Base-by-base conservation (phyloP, 306 rosid species). In the Mucuna pruriens region DNA sequence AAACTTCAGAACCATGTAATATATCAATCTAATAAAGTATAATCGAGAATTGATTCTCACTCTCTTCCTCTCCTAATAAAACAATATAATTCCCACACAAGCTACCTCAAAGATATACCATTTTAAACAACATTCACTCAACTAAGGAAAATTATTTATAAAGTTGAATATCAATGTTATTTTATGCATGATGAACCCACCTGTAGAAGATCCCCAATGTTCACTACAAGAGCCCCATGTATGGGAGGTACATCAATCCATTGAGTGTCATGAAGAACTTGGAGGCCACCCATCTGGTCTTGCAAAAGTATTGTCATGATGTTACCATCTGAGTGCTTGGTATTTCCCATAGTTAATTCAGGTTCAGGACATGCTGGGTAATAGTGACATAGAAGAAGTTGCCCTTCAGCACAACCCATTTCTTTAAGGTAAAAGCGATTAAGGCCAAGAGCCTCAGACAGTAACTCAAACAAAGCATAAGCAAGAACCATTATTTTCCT, bases 381-480 rank as follows among this genome's bases (percentile, higher is more conserved):
- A 67, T 11, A 39, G 73, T 39, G 31, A 23, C 73, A 67, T 1
- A 67, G 33, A 39, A 39, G 52, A 67, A 67, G 73, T 39, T 19
- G 10, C 34, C 5, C 52, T 67, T 67, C 52, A 39, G 31, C 52
- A 67, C 52, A 39, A 39, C 33, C 52, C 73, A 5, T 66, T 39
- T 67, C 73, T 40, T 67, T 67, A 5, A 67, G 52, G 52, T 67
- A 12, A 20, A 39, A 39, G n/a, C 4, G 73, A 40, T 67, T 5
- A 67, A 67, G 73, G 19, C 52, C 52, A 39, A 67, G 73, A 40
- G 73, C 33, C 52, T 67, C 52, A 20, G 73, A 67, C 29, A 67
- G 73, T 39, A 88, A 63, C 76, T 83, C 89, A n/a, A 85, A 86
- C 33, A 85, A 39, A 1, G 67, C n/a, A 22, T 26, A 31, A 22